These are phyloP conservation scores for Poronia punctata DNA, from an alignment of 495 filamentous ascomycete genomes.

Conservation along the genomic window DNA sequence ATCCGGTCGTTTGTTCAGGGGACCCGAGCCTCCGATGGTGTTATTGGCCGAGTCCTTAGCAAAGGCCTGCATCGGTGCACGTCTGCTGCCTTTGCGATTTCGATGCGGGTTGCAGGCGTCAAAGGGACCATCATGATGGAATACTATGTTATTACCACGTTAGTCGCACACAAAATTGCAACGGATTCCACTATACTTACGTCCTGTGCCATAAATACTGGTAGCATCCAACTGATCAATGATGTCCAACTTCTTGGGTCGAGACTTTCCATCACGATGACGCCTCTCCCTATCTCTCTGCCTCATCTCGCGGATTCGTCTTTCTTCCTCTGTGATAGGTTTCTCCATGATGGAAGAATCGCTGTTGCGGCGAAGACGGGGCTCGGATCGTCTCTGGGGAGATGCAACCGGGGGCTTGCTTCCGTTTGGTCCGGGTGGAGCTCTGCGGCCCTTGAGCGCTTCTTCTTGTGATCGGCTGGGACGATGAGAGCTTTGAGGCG, in stretches of 20 bases:
- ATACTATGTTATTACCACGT: conserved; percentile 51
- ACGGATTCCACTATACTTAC: conserved; percentile 47
- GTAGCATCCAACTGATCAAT: conserved; percentile 98
- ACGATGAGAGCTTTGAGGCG: conserved; percentile 44
- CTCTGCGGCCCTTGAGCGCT: conserved; percentile 38
- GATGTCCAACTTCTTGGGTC: conserved; percentile 69
- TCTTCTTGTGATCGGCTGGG: conserved; percentile 58
- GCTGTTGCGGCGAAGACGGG: conserved; percentile 77
- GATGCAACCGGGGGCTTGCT: conserved; percentile 28
- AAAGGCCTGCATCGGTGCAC: conserved; percentile 95
- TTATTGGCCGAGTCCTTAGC: conserved; percentile 89
- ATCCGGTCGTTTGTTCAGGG: conserved; percentile 73
- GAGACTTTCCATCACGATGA: conserved; percentile 52
- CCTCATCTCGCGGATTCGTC: conserved; percentile 61
- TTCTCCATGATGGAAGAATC: conserved; percentile 84
- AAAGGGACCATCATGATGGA: conserved; percentile 98
- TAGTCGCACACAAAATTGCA: background rate
- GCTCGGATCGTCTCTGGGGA: conserved; percentile 33
- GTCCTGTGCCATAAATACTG: conserved; percentile 89
- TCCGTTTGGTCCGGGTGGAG: conserved; percentile 29
- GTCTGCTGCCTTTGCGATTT: conserved; percentile 74
- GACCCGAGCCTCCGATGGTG: conserved; percentile 80
- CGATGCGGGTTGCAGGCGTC: conserved; percentile 96
- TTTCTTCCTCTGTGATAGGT: conserved; percentile 66
- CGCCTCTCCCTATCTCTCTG: conserved; percentile 63